A percentile compares a stretch with the other conserved stretches of the same genome.
Conservation (phyloP, 2,329 filamentous ascomycete species). For the Exophiala bonariae region DNA sequence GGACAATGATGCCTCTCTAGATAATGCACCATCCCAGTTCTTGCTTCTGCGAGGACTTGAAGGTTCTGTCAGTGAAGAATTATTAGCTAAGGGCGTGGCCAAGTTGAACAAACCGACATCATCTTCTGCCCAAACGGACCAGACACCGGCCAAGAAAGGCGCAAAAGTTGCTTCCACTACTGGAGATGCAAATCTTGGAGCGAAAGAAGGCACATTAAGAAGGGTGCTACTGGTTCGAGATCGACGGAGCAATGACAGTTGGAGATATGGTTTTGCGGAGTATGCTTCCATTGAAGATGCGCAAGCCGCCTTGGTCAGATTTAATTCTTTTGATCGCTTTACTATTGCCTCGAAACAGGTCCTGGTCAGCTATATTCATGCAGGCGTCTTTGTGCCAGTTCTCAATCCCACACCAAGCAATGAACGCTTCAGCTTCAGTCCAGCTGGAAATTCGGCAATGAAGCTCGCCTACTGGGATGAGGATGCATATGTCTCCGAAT, state of each 20-base stretch:
- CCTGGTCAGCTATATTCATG: slow-evolving; percentile 72
- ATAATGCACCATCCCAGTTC: slow-evolving; percentile 69
- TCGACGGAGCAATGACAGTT: slow-evolving; percentile 68
- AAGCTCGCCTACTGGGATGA: slow-evolving; percentile 76
- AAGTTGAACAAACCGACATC: slow-evolving; percentile 65
- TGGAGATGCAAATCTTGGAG: slow-evolving; percentile 64
- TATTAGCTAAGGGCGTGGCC: slow-evolving; percentile 70
- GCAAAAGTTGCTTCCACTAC: slow-evolving; percentile 57
- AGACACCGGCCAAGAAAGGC: slow-evolving; percentile 35
- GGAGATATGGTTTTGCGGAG: slow-evolving; percentile 81
- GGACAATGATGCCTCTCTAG: slow-evolving; percentile 55
- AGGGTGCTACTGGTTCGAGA: slow-evolving; percentile 77
- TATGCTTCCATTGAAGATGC: slow-evolving; percentile 77
- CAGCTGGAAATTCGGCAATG: slow-evolving; percentile 66
- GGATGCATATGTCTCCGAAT: slow-evolving; percentile 68
- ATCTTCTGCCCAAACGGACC: slow-evolving; percentile 41
- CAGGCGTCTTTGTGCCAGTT: slow-evolving; percentile 80
- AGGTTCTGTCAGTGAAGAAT: slow-evolving; percentile 68
- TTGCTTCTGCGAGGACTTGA: slow-evolving; percentile 73
- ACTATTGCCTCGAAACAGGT: slow-evolving; percentile 75
- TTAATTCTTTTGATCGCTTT: slow-evolving; percentile 71
- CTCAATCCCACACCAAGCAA: slow-evolving; percentile 59
- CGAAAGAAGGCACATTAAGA: slow-evolving; percentile 71
- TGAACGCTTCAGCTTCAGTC: slow-evolving; percentile 67
- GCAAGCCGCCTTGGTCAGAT: slow-evolving; percentile 70